Base-by-base conservation (phyloP, 139 green algal genomes). In the Spirogloea muscicola region DNA sequence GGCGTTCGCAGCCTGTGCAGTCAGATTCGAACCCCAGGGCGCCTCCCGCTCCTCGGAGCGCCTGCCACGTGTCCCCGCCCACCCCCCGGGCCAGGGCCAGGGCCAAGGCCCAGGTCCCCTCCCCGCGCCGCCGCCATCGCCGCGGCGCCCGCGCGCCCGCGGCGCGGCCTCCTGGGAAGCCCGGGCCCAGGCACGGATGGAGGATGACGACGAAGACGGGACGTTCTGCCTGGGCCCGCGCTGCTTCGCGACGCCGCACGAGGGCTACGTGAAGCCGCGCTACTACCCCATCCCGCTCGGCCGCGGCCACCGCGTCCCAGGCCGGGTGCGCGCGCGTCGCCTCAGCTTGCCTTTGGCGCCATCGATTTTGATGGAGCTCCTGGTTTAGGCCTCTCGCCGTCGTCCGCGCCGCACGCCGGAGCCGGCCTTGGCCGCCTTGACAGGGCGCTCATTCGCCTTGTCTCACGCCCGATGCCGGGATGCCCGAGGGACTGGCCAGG, bases 201-300 rank as follows among this genome's bases (percentile, higher is more conserved):
- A 25, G 44, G 65, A 74, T 42, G 29, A 74, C 25, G 46, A 67
- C 65, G 39, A 74, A 44, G 48, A 70, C 39, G 43, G 38, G 52
- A 27, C 65, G 1, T 37, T 27, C 31, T 74, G 65, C 27, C 48
- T 74, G 65, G 65, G 65, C 34, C 62, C 48, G 40, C 65, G 65
- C 21, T 74, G 65, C 43, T 74, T 74, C 43, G n/a, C 31, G 41
- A 29, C 31, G 41, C 65, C 65, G 37, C 65, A 74, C 38, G 65
- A 74, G 21, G 29, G 9, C 16, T 74, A 74, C 38, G 38, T 67
- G 16, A 13, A 41, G 43, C 65, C 65, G 33, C 43, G n/a, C 16
- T 74, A 49, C 65, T 74, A 74, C 18, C 36, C 40, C 34, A 66
- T 74, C 31, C 65, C 65, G 43, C 65, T 74, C 16, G 33, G 62